Evolutionary conservation across 148 eudicot genomes (phyloP).

Genomic region (Rhododendron simsii): DNA sequence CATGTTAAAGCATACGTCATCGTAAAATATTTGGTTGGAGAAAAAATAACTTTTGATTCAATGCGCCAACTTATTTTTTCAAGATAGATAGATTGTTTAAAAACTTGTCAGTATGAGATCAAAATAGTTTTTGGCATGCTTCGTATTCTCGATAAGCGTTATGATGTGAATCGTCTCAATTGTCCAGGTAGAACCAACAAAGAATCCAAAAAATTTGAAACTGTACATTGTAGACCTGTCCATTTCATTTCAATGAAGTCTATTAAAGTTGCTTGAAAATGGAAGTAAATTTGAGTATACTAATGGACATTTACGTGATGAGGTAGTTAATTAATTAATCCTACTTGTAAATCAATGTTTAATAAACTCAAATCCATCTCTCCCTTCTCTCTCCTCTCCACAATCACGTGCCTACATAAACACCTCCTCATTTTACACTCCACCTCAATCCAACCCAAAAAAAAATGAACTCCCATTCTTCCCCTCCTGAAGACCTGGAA

Average conservation of each 20-base stretch:
- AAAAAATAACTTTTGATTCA: too few species aligned
- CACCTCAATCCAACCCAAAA: neutral
- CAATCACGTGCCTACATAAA: neutral
- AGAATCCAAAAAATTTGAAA: neutral
- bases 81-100: too few species aligned
- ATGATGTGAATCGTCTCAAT: too few species aligned
- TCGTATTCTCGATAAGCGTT: too few species aligned
- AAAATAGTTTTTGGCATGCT: neutral
- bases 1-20: too few species aligned
- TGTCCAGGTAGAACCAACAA: too few species aligned
- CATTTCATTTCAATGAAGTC: too few species aligned
- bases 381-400: neutral
- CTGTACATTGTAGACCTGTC: too few species aligned
- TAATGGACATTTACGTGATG: neutral
- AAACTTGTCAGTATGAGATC: too few species aligned
- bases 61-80: too few species aligned
- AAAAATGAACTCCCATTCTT: neutral
- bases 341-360: neutral
- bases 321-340: neutral
- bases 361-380: neutral
- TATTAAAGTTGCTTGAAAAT: too few species aligned
- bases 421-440: neutral
- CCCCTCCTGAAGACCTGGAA: neutral
- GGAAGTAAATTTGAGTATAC: neutral
- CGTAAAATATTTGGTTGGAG: too few species aligned